Conservation (phyloP, 23 red algal species). For the Rhodosorus marinus region DNA sequence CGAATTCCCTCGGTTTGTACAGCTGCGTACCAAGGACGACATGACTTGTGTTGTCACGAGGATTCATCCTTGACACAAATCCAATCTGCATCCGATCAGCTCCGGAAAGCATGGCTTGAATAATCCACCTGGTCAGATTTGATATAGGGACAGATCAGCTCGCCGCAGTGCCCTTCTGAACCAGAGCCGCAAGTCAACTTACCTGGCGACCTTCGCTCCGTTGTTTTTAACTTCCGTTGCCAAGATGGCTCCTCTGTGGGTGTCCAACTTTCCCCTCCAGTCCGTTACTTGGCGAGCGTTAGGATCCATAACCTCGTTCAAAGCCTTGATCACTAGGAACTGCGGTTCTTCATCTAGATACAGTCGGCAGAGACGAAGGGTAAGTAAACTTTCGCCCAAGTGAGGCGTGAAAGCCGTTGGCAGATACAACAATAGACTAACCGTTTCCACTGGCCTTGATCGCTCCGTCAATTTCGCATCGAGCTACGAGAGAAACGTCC, state of each 20-base stretch:
- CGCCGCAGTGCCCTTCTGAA: no score
- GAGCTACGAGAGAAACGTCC: conserved; percentile 43
- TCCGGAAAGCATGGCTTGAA: conserved; percentile 51
- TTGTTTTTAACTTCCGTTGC: conserved; percentile 98
- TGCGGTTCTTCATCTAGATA: conserved; percentile 4
- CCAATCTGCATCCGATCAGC: conserved; percentile 65
- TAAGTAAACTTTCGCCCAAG: no score
- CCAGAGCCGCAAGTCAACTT: no score
- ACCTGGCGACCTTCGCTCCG: conserved; percentile 66
- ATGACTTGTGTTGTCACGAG: conserved; percentile 38
- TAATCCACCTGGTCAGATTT: no score
- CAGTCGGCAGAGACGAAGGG: background rate
- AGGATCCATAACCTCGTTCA: conserved; percentile 77
- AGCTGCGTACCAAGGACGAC: conserved; percentile 72
- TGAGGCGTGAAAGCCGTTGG: no score
- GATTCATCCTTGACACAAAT: conserved; percentile 63
- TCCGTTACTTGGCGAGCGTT: conserved; percentile 28
- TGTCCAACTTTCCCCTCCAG: conserved; percentile 84
- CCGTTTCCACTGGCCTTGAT: conserved; percentile 9
- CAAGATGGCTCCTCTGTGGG: conserved; percentile 74
- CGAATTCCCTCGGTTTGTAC: conserved; percentile 94
- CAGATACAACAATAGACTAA: no score
- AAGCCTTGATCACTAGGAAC: conserved; percentile 38
- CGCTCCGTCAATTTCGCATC: conserved; percentile 71
- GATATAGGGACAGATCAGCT: no score